Percentiles rank a stretch among this genome's conserved stretches.
Conservation (phyloP, 768 basidiomycete genomes). For the Leccinum barrowsii region DNA sequence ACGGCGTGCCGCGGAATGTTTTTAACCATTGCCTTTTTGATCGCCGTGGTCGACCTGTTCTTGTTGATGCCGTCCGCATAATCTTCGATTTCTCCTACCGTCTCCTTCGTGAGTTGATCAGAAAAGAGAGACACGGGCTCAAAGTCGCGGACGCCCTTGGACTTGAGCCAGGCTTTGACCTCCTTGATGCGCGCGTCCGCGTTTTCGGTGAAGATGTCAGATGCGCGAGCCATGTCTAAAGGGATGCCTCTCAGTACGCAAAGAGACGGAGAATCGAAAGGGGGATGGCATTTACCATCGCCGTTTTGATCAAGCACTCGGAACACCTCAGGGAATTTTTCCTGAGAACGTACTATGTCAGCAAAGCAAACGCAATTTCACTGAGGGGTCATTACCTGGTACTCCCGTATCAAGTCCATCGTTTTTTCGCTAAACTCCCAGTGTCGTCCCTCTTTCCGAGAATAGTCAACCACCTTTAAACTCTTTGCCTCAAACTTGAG, state of each 20-base stretch:
- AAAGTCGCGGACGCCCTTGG: constrained; percentile 83
- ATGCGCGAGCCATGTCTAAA: constrained; percentile 74
- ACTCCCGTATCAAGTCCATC: constrained; percentile 73
- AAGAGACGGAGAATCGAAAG: not conserved
- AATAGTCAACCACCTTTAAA: constrained; percentile 90
- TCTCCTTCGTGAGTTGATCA: constrained; percentile 89
- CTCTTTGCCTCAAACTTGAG: constrained; percentile 95
- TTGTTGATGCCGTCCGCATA: constrained; percentile 66
- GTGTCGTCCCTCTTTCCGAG: constrained; percentile 72
- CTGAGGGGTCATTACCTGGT: constrained; percentile 51
- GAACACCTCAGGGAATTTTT: constrained; percentile 83
- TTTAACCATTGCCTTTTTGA: constrained; percentile 93
- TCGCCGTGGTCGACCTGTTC: constrained; percentile 54
- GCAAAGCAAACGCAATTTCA: not conserved
- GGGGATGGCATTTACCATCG: constrained; percentile 47
- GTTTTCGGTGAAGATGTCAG: constrained; percentile 53
- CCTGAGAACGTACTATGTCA: constrained; percentile 35
- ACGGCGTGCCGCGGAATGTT: constrained; percentile 91
- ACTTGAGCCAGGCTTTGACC: constrained; percentile 81
- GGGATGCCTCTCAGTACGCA: not conserved
- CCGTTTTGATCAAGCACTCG: constrained; percentile 62
- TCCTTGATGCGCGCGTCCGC: constrained; percentile 72
- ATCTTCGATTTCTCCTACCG: constrained; percentile 74
- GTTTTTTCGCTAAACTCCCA: constrained; percentile 97
- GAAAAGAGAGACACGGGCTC: constrained; percentile 91